Evolutionary conservation across 2,329 filamentous ascomycete species (phyloP).

Genomic region (Fusarium abutilonis): DNA sequence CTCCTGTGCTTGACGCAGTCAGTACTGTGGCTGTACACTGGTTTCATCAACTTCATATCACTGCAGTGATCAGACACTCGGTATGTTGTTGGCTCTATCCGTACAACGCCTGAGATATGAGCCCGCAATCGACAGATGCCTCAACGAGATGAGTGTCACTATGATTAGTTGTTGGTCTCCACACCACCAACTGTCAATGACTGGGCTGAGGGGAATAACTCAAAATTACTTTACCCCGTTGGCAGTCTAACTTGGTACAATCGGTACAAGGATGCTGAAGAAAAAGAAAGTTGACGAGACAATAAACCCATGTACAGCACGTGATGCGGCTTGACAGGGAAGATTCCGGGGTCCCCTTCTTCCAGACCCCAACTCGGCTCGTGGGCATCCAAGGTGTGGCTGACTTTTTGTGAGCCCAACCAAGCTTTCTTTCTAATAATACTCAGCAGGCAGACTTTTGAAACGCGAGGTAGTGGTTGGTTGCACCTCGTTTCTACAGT

Average conservation of each 20-base stretch:
- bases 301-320: conserved; percentile 9
- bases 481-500: conserved; percentile 10
- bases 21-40: neutral
- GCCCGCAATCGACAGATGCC: conserved; percentile 24
- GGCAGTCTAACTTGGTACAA: neutral
- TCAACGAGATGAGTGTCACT: conserved; percentile 1
- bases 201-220: conserved; percentile 1
- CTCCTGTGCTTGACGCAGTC: neutral
- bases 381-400: conserved; percentile 9
- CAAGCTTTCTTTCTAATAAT: conserved; percentile 18
- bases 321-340: conserved; percentile 8
- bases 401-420: conserved; percentile 7
- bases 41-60: conserved; percentile 1
- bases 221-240: neutral
- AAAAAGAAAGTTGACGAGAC: conserved; percentile 21
- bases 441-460: conserved; percentile 8
- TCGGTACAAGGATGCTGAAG: conserved; percentile 4
- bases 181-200: conserved; percentile 14
- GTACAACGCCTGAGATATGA: conserved; percentile 28
- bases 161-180: conserved; percentile 1
- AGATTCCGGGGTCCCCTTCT: conserved; percentile 1
- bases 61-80: conserved; percentile 8
- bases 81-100: conserved; percentile 19
- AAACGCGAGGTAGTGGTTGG: neutral
- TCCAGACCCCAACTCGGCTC: neutral